Base-by-base conservation (phyloP, 805 yeast species). In the Ogataea zsoltii region DNA sequence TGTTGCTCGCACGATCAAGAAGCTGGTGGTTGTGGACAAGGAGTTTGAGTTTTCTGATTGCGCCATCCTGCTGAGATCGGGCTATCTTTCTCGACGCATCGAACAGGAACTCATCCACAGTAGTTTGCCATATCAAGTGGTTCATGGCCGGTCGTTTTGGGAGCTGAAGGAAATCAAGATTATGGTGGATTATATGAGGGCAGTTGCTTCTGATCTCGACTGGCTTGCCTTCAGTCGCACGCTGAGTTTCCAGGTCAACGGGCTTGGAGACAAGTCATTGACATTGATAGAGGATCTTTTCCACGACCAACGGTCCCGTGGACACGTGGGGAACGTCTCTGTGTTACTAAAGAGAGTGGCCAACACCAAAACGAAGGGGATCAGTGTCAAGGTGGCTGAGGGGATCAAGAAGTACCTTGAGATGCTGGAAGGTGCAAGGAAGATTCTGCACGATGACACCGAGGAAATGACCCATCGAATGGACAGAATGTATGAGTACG, bases 71-170 rank as follows among this genome's bases (percentile, higher is more conserved):
- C 79, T 86, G 2, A 66, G 98, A 34, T 72, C 88, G 0, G 74
- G 84, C 9, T 74, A 71, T 50, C 81, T 79, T 53, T 79, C 89
- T 0, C 67, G 85, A 41, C 71, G 65, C 3, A 67, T 90, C 7
- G 97, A 90, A 58, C 75, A 74, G 26, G 85, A 79, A 15, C 66
- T 92, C 18, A 70, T 79, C 1, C 71, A 67, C 38, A 61, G 65
- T 2, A 68, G 76, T 3, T 74, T 90, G 2, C 90, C 94, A 0
- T 86, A 87, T 56, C 65, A 67, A 7, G 75, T 90, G 46, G 71
- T 85, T 0, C 82, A 83, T 42, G 97, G 97, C 0, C 72, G 71
- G 35, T 83, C 89, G 1, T 87, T 89, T 56, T 88, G 95, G 92
- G 88, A 85, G 33, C 64, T 84, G 33, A 78, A 77, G 45, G 96